Conservation (phyloP, 768 basidiomycete genomes). For the Dacryopinax primogenitus region DNA sequence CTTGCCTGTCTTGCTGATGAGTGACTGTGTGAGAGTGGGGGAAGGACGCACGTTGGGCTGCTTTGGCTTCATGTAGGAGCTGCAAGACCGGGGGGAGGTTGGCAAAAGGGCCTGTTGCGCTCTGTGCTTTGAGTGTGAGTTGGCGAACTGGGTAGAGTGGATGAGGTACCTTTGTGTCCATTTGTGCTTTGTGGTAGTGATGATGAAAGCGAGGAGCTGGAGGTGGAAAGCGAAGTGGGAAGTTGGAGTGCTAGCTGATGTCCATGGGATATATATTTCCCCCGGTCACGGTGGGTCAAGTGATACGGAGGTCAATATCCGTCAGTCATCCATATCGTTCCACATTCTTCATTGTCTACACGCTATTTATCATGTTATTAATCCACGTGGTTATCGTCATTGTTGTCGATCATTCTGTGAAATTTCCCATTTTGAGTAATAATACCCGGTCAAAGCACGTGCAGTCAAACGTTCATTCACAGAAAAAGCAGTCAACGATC, state of each 20-base stretch:
- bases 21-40: neutral
- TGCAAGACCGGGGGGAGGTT: neutral
- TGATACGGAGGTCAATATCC: too few relatives aligned
- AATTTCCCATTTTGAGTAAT: too few relatives aligned
- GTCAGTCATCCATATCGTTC: too few relatives aligned
- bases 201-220: neutral
- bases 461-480: too few relatives aligned
- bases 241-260: neutral
- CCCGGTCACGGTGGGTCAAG: too few relatives aligned
- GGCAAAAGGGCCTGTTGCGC: neutral
- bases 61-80: neutral
- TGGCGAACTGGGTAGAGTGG: neutral
- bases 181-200: neutral
- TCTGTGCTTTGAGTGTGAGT: neutral
- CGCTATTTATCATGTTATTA: too few relatives aligned
- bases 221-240: neutral
- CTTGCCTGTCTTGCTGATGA: constrained; percentile 32
- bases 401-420: too few relatives aligned
- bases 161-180: neutral
- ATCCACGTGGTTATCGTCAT: too few relatives aligned
- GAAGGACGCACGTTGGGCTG: neutral
- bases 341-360: too few relatives aligned
- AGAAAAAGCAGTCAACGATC: too few relatives aligned
- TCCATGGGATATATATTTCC: too few relatives aligned
- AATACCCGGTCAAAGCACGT: too few relatives aligned